phyloP scores from a whole-genome alignment of 2,329 filamentous ascomycete species.

The Bipolaris cookei region DNA sequence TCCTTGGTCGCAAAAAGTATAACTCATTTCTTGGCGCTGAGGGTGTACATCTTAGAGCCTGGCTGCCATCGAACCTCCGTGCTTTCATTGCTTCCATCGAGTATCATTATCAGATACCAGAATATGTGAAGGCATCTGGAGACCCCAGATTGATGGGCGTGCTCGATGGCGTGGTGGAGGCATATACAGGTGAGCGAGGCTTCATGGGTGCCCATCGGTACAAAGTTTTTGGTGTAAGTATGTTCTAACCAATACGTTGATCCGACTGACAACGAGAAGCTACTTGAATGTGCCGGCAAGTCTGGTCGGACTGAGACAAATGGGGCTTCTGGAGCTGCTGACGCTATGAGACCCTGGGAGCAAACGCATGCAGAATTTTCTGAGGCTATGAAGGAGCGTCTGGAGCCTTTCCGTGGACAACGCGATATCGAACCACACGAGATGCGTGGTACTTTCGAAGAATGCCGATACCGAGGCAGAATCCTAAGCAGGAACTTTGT shows the following conservation, averaged over 20 bases:
- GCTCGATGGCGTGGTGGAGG: constrained; percentile 62
- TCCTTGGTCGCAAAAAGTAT: constrained; percentile 53
- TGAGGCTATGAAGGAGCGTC: constrained; percentile 61
- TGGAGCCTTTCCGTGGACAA: constrained; percentile 58
- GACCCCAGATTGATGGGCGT: constrained; percentile 61
- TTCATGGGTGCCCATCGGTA: constrained; percentile 65
- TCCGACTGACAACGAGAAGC: constrained; percentile 3
- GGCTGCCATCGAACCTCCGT: constrained; percentile 61
- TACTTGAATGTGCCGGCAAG: constrained; percentile 61
- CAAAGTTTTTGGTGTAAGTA: constrained; percentile 61
- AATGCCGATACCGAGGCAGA: constrained; percentile 59
- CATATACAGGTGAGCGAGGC: constrained; percentile 62
- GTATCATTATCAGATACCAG: constrained; percentile 61
- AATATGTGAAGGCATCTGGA: constrained; percentile 59
- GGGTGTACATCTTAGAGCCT: constrained; percentile 60
- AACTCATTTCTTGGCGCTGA: constrained; percentile 61
- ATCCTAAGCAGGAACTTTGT: constrained; percentile 56
- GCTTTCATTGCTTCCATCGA: constrained; percentile 64
- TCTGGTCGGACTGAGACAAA: constrained; percentile 56
- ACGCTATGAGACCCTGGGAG: constrained; percentile 32
- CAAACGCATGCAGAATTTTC: constrained; percentile 52
- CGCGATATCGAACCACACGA: constrained; percentile 59
- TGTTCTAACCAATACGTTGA: background rate
- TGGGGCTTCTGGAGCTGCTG: constrained; percentile 30
- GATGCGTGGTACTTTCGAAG: constrained; percentile 62